Conservation (phyloP, 305 asterid species). For the Solanum aculeatissimum region DNA sequence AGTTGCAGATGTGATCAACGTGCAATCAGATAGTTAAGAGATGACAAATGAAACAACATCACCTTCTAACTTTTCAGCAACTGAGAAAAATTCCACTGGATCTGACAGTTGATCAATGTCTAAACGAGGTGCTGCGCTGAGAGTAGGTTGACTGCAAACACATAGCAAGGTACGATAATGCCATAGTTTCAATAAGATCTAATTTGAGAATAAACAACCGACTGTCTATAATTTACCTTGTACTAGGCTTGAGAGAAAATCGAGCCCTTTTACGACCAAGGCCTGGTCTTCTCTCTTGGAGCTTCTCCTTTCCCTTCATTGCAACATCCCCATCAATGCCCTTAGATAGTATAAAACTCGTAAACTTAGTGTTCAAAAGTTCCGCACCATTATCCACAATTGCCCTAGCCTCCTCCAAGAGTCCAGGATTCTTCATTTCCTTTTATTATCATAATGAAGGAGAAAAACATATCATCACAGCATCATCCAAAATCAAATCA, state of each 20-base stretch:
- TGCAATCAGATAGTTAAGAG: background rate
- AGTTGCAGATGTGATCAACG: background rate
- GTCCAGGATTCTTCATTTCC: conserved; percentile 44
- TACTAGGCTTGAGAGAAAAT: conserved; percentile 43
- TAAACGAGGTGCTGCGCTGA: conserved; percentile 30
- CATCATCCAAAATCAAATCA: background rate
- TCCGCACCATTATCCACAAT: conserved; percentile 53
- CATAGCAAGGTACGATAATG: background rate
- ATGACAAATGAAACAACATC: conserved; percentile 4
- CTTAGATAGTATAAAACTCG: conserved; percentile 18
- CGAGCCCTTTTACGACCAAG: conserved; percentile 50
- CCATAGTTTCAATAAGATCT: background rate
- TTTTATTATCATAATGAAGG: conserved; percentile 6
- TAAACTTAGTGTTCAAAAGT: conserved; percentile 28
- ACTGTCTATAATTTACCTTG: conserved; percentile 27
- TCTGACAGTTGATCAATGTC: conserved; percentile 39
- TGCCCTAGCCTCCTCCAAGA: conserved; percentile 54
- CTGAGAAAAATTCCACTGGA: conserved; percentile 63
- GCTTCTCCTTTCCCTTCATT: conserved; percentile 38
- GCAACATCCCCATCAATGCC: conserved; percentile 23
- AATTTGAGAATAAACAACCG: background rate
- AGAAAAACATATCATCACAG: background rate
- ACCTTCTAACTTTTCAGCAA: conserved; percentile 60
- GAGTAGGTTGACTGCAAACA: conserved; percentile 46
- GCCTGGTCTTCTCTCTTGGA: conserved; percentile 64